Evolutionary conservation across 192 early-diverging fungal genomes (phyloP), one percentile per base, ranked within the genome.

Genomic region (Coemansia nantahalensis): DNA sequence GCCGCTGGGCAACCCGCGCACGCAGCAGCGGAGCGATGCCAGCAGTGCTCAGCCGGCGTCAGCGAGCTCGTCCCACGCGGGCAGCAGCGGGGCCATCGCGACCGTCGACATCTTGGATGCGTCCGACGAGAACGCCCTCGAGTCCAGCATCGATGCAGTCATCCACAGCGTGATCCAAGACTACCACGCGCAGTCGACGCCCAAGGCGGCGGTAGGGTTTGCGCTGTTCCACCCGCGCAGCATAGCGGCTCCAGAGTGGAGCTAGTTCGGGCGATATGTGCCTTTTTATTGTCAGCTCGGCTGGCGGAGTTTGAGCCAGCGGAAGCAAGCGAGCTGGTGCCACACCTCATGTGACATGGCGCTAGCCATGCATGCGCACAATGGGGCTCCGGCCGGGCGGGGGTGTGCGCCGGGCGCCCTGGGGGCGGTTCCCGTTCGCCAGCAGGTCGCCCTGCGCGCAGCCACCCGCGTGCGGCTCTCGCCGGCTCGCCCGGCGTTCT

Each of bases 171-270:
- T 76, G 22, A 64, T 76, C 11, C 52, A 64, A 35, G 65, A 64
- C 14, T 76, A 76, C 46, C 38, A 56, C 39, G 52, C 65, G 9
- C 55, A 60, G 39, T 68, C 72, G 14, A 59, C 43, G n/a, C 72
- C 72, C n/a, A 76, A 76, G 49, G 72, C 72, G 8, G 72, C 72
- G 3, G 61, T 76, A 4, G 72, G 65, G 3, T 76, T 76, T 68
- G 72, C 72, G 8, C 56, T 76, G 30, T 68, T 76, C 17, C 72
- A 76, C 14, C 65, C 72, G 7, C 54, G 72, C 39, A 57, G 56
- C 41, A 17, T 45, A 3, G 24, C 13, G 14, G 30, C 43, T 28
- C 26, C 26, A 28, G 26, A 28, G 26, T 28, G 26, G 26, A 28
- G 26, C 26, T 28, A 7, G 7, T 3, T n/a, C n/a, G n/a, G n/a